A percentile compares a stretch with the other conserved stretches of the same genome.
phyloP scores from a whole-genome alignment of 1,139 yeast genomes.

The Magnusiomyces paraingens region DNA sequence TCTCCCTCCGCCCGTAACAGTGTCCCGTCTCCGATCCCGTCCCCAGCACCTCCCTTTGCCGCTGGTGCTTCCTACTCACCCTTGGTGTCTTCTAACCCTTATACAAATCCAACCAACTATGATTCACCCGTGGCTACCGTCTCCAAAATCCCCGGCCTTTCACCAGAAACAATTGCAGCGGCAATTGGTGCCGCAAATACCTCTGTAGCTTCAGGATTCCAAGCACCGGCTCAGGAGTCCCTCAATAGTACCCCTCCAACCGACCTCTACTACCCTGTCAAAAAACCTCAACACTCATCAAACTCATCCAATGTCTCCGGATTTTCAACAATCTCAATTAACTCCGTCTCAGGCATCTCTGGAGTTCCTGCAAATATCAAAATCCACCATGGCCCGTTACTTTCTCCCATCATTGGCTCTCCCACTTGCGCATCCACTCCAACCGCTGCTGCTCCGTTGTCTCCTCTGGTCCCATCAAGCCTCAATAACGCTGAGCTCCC shows the following conservation, averaged over 20 bases:
- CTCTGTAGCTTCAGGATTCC: neutral
- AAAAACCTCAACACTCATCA: neutral
- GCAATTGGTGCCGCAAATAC: neutral
- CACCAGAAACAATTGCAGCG: neutral
- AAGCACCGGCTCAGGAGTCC: neutral
- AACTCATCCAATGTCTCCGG: no score
- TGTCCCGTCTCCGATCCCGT: neutral
- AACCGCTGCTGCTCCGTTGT: neutral
- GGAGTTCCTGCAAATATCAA: neutral
- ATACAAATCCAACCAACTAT: neutral
- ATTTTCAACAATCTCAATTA: neutral
- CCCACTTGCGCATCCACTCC: neutral
- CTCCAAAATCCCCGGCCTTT: neutral
- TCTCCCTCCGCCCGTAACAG: no score
- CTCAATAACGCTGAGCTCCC: neutral
- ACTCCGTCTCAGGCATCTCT: neutral
- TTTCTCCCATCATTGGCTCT: neutral
- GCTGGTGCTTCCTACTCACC: no score
- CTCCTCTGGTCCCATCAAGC: neutral
- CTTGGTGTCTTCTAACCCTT: neutral
- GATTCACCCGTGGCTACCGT: neutral
- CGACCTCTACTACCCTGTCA: neutral
- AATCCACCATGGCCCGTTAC: neutral
- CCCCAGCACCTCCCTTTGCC: neutral
- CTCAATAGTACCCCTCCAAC: neutral